Conservation (phyloP, 2,329 filamentous ascomycete genomes). For the Xylariaceae sp. region DNA sequence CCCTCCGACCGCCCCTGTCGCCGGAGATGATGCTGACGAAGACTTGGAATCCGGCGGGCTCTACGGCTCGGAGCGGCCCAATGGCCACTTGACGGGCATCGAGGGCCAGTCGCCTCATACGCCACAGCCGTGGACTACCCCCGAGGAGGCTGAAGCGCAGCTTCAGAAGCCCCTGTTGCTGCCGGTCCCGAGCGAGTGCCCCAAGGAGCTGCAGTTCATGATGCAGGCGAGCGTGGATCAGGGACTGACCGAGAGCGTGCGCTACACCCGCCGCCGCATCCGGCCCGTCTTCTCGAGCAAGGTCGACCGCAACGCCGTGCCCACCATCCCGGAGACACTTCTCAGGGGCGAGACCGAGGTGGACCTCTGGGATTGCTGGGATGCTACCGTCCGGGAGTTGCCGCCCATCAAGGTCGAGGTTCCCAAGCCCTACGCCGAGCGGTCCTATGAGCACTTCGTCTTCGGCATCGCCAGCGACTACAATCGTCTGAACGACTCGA, state of each 20-base stretch:
- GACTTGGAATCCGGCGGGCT: too few relatives aligned
- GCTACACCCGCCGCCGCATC: constrained; percentile 39
- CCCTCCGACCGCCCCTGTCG: not conserved
- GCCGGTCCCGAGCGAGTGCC: constrained; percentile 13
- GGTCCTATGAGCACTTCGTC: constrained; percentile 41
- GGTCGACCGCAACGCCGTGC: constrained; percentile 29
- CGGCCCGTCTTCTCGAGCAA: constrained; percentile 26
- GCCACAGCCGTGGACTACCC: not conserved
- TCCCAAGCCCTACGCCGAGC: constrained; percentile 32
- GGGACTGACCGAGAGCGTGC: constrained; percentile 32
- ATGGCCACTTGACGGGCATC: not conserved
- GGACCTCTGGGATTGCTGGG: constrained; percentile 23
- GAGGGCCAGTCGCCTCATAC: not conserved
- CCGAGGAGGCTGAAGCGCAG: not conserved
- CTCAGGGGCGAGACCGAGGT: constrained; percentile 25
- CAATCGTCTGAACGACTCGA: constrained; percentile 40
- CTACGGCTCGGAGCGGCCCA: too few relatives aligned
- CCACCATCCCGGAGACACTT: constrained; percentile 30
- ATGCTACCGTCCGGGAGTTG: constrained; percentile 23
- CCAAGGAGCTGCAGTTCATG: constrained; percentile 20
- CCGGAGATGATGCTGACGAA: not conserved
- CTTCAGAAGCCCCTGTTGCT: constrained; percentile 5
- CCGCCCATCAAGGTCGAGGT: constrained; percentile 41
- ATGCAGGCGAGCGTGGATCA: constrained; percentile 18
- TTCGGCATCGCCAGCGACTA: constrained; percentile 51